A percentile compares a stretch with the other conserved stretches of the same genome.
Conservation (phyloP, 2,329 filamentous ascomycete genomes). For the Nothopassalora personata region DNA sequence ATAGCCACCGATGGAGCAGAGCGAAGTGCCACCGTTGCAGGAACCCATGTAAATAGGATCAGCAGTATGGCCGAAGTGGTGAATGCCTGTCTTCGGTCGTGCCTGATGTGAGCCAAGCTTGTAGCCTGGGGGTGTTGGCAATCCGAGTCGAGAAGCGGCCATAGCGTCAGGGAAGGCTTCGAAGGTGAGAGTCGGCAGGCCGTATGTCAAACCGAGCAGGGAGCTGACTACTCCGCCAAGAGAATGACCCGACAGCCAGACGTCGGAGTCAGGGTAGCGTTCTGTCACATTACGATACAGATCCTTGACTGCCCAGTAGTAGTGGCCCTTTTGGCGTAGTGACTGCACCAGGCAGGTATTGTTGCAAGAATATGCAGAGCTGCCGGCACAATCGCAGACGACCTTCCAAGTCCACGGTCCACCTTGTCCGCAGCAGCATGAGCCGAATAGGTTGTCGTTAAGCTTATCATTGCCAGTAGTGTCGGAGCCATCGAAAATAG, state of each 20-base stretch:
- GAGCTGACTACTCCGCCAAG: constrained; percentile 84
- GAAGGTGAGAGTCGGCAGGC: constrained; percentile 84
- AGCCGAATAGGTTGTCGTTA: constrained; percentile 97
- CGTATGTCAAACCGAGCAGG: constrained; percentile 86
- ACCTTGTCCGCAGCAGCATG: constrained; percentile 93
- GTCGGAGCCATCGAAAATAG: constrained; percentile 92
- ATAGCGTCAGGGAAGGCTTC: constrained; percentile 89
- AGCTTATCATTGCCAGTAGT: constrained; percentile 96
- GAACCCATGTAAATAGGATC: constrained; percentile 92
- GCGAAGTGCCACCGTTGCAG: constrained; percentile 83
- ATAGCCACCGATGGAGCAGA: constrained; percentile 87
- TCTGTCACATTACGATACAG: constrained; percentile 89
- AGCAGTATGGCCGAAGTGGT: constrained; percentile 91
- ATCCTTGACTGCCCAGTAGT: constrained; percentile 83
- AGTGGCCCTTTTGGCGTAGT: constrained; percentile 75
- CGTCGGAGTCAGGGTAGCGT: constrained; percentile 73
- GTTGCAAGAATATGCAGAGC: constrained; percentile 77
- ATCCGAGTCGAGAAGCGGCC: constrained; percentile 73
- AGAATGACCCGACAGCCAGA: constrained; percentile 91
- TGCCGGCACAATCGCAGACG: constrained; percentile 86
- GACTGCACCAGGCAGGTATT: constrained; percentile 77
- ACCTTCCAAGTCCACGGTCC: constrained; percentile 85
- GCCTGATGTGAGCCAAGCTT: constrained; percentile 64
- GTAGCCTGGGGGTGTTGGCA: constrained; percentile 76
- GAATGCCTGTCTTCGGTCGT: constrained; percentile 68